These are phyloP conservation scores for Lactifluus subvellereus DNA, from an alignment of 768 basidiomycete genomes.

Conservation along the genomic window DNA sequence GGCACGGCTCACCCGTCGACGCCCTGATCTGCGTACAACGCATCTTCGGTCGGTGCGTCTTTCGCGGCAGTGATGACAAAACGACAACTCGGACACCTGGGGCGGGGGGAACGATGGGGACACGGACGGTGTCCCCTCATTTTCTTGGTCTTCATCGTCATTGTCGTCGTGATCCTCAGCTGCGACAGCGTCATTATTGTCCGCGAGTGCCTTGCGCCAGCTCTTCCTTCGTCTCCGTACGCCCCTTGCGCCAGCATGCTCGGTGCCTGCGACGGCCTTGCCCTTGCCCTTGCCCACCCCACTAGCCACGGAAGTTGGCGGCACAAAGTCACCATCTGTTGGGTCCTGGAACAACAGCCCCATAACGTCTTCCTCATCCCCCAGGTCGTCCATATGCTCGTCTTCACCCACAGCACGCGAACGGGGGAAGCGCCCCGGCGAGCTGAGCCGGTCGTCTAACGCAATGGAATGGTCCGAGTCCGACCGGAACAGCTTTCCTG, in stretches of 20 bases:
- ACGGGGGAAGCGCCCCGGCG: not conserved
- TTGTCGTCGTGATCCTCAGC: not conserved
- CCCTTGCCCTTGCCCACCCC: not conserved
- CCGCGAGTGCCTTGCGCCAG: constrained; percentile 10
- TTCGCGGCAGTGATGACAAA: constrained; percentile 22
- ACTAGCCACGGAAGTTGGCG: not conserved
- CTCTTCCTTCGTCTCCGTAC: constrained; percentile 3
- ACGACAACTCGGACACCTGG: not conserved
- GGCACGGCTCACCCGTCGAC: not conserved
- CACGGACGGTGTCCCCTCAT: not conserved
- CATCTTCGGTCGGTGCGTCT: constrained; percentile 12
- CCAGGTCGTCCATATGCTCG: not conserved
- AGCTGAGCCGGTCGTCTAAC: not conserved
- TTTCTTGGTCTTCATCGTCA: not conserved
- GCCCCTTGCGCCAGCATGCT: not conserved
- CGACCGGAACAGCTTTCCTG: not conserved
- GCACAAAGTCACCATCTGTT: not conserved
- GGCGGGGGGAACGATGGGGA: not conserved
- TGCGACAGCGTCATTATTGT: not conserved
- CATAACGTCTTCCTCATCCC: constrained; percentile 6
- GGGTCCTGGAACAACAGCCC: not conserved
- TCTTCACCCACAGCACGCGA: not conserved
- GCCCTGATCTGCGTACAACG: not conserved
- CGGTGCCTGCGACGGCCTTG: not conserved
- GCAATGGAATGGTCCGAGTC: not conserved